Conservation (phyloP, 768 basidiomycete species). For the Lenzites betulinus region DNA sequence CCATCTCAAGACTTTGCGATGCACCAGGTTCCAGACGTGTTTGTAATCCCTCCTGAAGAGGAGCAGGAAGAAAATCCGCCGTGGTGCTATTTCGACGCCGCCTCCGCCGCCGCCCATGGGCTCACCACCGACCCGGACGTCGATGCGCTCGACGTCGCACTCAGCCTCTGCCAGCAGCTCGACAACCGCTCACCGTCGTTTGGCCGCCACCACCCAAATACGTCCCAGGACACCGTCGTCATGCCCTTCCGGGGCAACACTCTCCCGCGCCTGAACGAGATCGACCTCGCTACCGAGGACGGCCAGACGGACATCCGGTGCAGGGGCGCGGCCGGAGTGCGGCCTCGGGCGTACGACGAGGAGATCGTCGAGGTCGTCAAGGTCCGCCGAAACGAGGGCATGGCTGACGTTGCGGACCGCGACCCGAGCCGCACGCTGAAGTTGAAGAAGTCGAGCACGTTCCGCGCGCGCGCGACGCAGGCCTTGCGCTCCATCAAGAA, state of each 20-base stretch:
- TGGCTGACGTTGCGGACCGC: slow-evolving; percentile 26
- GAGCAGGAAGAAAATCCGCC: slow-evolving; percentile 37
- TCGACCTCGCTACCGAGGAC: slow-evolving; percentile 10
- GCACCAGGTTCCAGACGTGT: slow-evolving; percentile 34
- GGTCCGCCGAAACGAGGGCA: slow-evolving; percentile 34
- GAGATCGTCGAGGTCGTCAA: slow-evolving; percentile 40
- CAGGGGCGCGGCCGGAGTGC: slow-evolving; percentile 7
- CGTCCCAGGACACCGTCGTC: slow-evolving; percentile 30
- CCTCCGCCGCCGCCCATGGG: slow-evolving; percentile 21
- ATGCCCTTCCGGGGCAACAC: slow-evolving; percentile 28
- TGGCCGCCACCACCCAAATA: slow-evolving; percentile 26
- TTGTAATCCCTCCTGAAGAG: slow-evolving; percentile 41
- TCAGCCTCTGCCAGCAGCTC: slow-evolving; percentile 32
- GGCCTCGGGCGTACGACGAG: slow-evolving; percentile 27
- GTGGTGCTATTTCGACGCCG: slow-evolving; percentile 37
- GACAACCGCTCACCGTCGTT: slow-evolving; percentile 35
- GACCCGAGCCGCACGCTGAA: slow-evolving; percentile 12
- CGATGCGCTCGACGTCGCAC: slow-evolving; percentile 31
- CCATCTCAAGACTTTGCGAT: slow-evolving; percentile 31
- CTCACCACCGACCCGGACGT: slow-evolving; percentile 33
- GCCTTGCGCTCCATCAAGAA: slow-evolving; percentile 40
- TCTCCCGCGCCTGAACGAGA: slow-evolving; percentile 13
- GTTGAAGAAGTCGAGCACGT: slow-evolving; percentile 36
- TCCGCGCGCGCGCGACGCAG: slow-evolving; percentile 37
- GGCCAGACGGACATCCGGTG: slow-evolving; percentile 18